phyloP scores from a whole-genome alignment of 176 grass and related monocot species.

The Echinochloa phyllopogon region DNA sequence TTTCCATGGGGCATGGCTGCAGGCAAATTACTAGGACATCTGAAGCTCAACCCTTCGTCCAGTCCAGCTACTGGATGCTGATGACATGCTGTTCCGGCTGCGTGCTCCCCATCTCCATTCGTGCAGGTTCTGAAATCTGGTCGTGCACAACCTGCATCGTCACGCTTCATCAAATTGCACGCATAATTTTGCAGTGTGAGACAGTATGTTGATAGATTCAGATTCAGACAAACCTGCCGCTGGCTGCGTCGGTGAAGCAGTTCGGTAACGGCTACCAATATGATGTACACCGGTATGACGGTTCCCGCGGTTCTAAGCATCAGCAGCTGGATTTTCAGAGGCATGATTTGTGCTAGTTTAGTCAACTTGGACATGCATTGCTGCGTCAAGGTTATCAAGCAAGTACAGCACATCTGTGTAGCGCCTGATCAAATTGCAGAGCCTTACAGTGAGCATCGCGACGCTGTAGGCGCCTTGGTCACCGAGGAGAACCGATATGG shows the following conservation, averaged over 20 bases:
- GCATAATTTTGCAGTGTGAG: background rate
- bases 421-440: background rate
- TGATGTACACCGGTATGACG: constrained; percentile 65
- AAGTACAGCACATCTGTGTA: no score
- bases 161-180: background rate
- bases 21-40: background rate
- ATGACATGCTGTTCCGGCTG: constrained; percentile 39
- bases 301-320: constrained; percentile 64
- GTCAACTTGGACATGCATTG: background rate
- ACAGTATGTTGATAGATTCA: background rate
- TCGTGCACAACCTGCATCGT: constrained; percentile 11
- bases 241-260: constrained; percentile 47
- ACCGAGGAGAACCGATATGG: constrained; percentile 47
- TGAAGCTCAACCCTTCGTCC: background rate
- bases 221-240: constrained; percentile 45
- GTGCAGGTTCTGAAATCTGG: constrained; percentile 20
- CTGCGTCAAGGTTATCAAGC: background rate
- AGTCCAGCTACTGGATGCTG: constrained; percentile 32
- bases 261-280: constrained; percentile 44
- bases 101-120: background rate
- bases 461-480: constrained; percentile 48
- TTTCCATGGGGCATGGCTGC: background rate
- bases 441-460: constrained; percentile 56
- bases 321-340: constrained; percentile 43
- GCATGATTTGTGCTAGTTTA: background rate